Base-by-base conservation (phyloP, 345 rosid genomes). In the Aquilaria malaccensis region DNA sequence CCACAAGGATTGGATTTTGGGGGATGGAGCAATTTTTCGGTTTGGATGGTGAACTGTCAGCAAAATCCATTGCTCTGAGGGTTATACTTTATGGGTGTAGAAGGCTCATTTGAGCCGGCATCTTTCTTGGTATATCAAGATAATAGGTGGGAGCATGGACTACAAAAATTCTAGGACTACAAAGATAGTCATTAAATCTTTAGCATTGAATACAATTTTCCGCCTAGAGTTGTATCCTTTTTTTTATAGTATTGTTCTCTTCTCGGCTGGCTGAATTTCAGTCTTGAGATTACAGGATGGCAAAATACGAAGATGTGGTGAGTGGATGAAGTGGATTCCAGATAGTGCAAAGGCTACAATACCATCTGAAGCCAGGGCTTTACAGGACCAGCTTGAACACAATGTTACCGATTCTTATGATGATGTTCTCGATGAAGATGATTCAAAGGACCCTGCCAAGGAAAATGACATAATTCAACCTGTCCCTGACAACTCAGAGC, bases 291-390 rank as follows among this genome's bases (percentile, higher is more conserved):
- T 67, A 56, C 57, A 94, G 99, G 95, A 77, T 67, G 84, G 86
- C 71, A 82, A 81, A 74, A 66, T 95, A 68, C 83, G 97, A 45
- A 88, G 76, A 74, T 83, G 81, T 30, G 79, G 81, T 66, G 85
- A 76, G 45, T 91, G 97, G 97, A 75, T 78, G 61, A 83, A 83
- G 76, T 95, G 97, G 97, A 72, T 79, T 71, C 79, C 76, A 43
- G 66, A 70, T 67, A 60, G 76, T 51, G 51, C 46, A 46, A 69
- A 73, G 52, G 55, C 58, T 56, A 55, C 61, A 32, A 32, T 50
- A 45, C 46, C 65, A 2, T 61, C 74, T 13, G 67, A 81, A 68
- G 69, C 67, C 72, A 76, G 67, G 62, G 70, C 58, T 58, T 68
- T 81, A 5, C 72, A 67, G 68, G 74, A 60, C 62, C 79, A 80